A percentile compares a stretch with the other conserved stretches of the same genome.
phyloP scores from a whole-genome alignment of 768 basidiomycete genomes.

The Tremella fuciformis region DNA sequence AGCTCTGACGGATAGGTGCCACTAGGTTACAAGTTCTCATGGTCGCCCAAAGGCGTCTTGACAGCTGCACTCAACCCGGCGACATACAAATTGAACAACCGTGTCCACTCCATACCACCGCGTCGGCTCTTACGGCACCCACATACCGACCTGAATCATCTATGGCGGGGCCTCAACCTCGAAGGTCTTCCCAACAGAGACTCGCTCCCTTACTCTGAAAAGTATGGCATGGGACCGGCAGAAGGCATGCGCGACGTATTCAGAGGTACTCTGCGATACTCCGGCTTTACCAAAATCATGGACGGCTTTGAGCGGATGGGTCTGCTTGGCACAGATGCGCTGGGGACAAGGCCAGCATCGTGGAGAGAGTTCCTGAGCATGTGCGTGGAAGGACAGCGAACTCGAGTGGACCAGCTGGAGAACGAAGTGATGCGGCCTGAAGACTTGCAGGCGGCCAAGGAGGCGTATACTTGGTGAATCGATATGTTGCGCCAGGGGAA shows the following conservation, averaged over 20 bases:
- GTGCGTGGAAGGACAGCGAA: neutral
- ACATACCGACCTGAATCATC: slow-evolving; percentile 64
- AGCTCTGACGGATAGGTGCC: slow-evolving; percentile 57
- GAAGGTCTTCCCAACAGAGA: slow-evolving; percentile 87
- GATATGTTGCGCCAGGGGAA: too few species aligned
- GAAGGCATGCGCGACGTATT: slow-evolving; percentile 63
- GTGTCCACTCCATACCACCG: slow-evolving; percentile 57
- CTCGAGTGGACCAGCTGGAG: neutral
- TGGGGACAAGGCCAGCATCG: slow-evolving; percentile 51
- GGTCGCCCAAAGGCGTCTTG: slow-evolving; percentile 85
- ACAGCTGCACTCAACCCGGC: slow-evolving; percentile 74
- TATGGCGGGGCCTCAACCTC: slow-evolving; percentile 62
- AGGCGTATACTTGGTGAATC: too few species aligned
- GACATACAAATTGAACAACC: slow-evolving; percentile 58
- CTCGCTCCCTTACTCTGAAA: slow-evolving; percentile 66
- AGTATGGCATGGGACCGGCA: slow-evolving; percentile 61
- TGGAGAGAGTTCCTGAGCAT: slow-evolving; percentile 55
- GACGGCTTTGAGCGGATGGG: slow-evolving; percentile 69
- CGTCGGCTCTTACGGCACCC: slow-evolving; percentile 59
- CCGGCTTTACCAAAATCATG: slow-evolving; percentile 73
- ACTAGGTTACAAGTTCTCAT: slow-evolving; percentile 87
- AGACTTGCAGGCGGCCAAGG: too few species aligned
- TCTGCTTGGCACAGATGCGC: slow-evolving; percentile 57
- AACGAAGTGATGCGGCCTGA: too few species aligned
- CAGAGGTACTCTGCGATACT: slow-evolving; percentile 78